Evolutionary conservation across 2,329 filamentous ascomycete species (phyloP).

Genomic region (Pseudonectria buxi): DNA sequence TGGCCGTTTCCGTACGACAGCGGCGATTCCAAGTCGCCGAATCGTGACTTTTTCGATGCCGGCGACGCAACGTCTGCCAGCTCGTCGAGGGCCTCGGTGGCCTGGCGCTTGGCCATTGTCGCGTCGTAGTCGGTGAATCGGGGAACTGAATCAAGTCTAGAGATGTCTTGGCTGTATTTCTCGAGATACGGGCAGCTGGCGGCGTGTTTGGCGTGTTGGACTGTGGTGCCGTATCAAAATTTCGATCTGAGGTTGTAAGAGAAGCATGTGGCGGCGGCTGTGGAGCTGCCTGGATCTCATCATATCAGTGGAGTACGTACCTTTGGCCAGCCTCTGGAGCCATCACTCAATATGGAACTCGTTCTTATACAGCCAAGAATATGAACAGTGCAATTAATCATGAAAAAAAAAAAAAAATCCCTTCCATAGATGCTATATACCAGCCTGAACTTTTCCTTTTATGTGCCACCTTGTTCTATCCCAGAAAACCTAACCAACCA

Average conservation of each 20-base stretch:
- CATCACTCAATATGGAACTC: too few relatives aligned
- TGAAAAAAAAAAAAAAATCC: too few relatives aligned
- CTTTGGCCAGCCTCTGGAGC: too few relatives aligned
- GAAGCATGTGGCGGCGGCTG: too few relatives aligned
- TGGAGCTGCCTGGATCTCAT: too few relatives aligned
- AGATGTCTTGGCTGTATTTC: too few relatives aligned
- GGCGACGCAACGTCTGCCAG: constrained; percentile 48
- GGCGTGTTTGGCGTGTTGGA: background rate
- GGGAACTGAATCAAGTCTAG: too few relatives aligned
- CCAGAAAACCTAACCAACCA: constrained; percentile 26
- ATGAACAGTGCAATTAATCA: too few relatives aligned
- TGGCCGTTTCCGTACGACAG: constrained; percentile 25
- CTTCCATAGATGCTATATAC: background rate
- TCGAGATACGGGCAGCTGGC: too few relatives aligned
- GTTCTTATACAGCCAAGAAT: too few relatives aligned
- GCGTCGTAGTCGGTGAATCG: background rate
- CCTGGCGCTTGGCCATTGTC: constrained; percentile 49
- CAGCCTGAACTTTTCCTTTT: constrained; percentile 6
- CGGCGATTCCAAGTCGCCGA: constrained; percentile 39
- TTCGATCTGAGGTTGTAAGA: constrained; percentile 1
- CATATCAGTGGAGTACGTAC: too few relatives aligned
- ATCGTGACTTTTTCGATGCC: constrained; percentile 51
- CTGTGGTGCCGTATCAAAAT: background rate
- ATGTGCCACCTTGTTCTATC: constrained; percentile 7
- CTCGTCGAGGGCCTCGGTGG: constrained; percentile 54